phyloP scores from a whole-genome alignment of 164 flowering plant species.

The Hamamelis virginiana region DNA sequence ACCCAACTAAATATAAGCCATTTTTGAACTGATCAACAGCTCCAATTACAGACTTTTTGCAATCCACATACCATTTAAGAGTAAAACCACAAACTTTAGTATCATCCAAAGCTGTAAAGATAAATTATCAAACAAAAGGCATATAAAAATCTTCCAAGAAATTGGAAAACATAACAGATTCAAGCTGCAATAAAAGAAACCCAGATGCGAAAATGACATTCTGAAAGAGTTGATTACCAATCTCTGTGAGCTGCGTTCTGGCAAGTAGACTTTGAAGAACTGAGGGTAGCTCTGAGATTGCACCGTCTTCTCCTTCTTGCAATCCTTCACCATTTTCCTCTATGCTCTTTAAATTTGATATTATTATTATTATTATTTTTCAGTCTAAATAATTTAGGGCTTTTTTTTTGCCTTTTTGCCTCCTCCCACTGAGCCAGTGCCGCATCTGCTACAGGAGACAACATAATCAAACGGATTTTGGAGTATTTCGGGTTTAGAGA shows the following conservation, averaged over 20 bases:
- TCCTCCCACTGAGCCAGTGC: too few species aligned
- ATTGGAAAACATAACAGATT: background rate
- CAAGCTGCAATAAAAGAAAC: background rate
- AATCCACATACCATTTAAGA: too few species aligned
- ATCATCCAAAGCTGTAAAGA: background rate
- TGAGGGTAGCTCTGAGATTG: background rate
- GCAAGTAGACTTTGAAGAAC: constrained; percentile 23
- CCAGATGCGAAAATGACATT: background rate
- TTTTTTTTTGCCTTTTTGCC: too few species aligned
- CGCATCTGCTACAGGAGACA: too few species aligned
- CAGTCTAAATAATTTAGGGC: too few species aligned
- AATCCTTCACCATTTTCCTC: too few species aligned
- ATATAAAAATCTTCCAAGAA: background rate
- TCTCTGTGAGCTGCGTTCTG: constrained; percentile 8
- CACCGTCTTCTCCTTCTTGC: too few species aligned
- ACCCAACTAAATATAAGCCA: too few species aligned
- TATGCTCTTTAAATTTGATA: too few species aligned
- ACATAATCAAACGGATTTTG: too few species aligned
- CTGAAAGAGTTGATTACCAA: constrained; percentile 8
- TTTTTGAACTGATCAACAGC: background rate
- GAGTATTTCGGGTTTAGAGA: too few species aligned
- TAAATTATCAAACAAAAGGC: background rate
- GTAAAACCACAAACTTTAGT: background rate
- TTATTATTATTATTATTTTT: too few species aligned
- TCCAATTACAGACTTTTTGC: background rate